A percentile compares a stretch with the other conserved stretches of the same genome.
Conservation (phyloP, 176 grass and related monocot genomes). For the Bolboschoenus planiculmis region DNA sequence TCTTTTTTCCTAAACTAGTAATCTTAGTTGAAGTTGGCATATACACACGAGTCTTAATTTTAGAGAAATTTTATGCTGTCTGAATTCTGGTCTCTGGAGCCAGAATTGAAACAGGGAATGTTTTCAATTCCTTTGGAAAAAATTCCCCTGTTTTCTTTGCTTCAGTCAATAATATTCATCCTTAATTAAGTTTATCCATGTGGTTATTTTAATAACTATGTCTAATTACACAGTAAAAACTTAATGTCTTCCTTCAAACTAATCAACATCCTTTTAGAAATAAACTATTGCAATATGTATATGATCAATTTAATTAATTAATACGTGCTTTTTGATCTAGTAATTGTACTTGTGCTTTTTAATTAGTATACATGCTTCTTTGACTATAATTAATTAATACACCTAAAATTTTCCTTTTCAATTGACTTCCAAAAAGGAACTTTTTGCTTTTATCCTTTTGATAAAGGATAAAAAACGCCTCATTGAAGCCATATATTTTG, state of each 20-base stretch:
- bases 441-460: neutral
- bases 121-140: neutral
- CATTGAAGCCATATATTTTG: neutral
- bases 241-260: neutral
- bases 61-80: neutral
- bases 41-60: neutral
- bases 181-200: too few species aligned
- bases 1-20: neutral
- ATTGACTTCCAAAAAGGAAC: neutral
- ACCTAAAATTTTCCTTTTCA: neutral
- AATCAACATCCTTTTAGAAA: neutral
- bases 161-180: too few species aligned
- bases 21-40: neutral
- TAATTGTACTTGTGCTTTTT: neutral
- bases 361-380: too few species aligned
- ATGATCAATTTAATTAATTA: neutral
- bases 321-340: neutral
- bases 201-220: too few species aligned
- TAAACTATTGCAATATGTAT: neutral
- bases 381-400: neutral
- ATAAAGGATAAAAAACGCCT: conserved; percentile 3
- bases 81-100: neutral
- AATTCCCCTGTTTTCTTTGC: neutral
- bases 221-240: too few species aligned
- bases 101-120: neutral